Percentiles rank a stretch among this genome's conserved stretches.
Evolutionary conservation across 1,284 basidiomycete species (phyloP).

Genomic region (Marasmius sp.): DNA sequence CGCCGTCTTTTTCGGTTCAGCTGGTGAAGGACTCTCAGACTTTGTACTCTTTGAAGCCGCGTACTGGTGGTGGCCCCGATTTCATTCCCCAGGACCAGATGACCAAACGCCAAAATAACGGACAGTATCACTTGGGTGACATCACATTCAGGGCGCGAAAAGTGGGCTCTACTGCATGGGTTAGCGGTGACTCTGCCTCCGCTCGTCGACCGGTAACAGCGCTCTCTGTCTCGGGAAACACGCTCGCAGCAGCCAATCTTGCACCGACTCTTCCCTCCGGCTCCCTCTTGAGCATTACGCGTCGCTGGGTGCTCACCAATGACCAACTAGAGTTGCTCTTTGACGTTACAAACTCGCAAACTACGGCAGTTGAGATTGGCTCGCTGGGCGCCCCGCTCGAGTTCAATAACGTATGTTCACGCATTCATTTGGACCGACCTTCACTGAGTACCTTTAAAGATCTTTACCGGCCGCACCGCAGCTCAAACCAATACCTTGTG

Average conservation of each 20-base stretch:
- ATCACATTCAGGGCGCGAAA: conserved; percentile 52
- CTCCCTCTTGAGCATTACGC: conserved; percentile 50
- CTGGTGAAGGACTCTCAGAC: conserved; percentile 62
- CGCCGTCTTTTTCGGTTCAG: conserved; percentile 42
- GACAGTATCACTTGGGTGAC: conserved; percentile 58
- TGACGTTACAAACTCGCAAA: conserved; percentile 50
- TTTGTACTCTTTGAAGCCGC: conserved; percentile 48
- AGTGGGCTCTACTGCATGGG: conserved; percentile 46
- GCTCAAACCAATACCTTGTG: conserved; percentile 53
- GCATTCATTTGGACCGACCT: neutral
- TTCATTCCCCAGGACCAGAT: conserved; percentile 57
- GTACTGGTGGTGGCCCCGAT: conserved; percentile 38
- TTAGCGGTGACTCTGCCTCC: conserved; percentile 46
- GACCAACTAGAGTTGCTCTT: conserved; percentile 49
- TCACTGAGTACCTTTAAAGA: conserved; percentile 28
- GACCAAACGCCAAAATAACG: conserved; percentile 44
- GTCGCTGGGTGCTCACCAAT: conserved; percentile 49
- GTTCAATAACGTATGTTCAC: conserved; percentile 50
- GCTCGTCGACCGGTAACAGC: conserved; percentile 42
- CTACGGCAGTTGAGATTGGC: conserved; percentile 51
- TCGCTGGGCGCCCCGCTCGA: conserved; percentile 53
- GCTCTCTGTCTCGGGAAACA: conserved; percentile 38
- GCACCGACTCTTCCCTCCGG: conserved; percentile 46
- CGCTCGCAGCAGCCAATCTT: conserved; percentile 49
- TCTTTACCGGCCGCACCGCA: conserved; percentile 55